Conservation (phyloP, 805 yeast genomes). For the Starmera quercuum region DNA sequence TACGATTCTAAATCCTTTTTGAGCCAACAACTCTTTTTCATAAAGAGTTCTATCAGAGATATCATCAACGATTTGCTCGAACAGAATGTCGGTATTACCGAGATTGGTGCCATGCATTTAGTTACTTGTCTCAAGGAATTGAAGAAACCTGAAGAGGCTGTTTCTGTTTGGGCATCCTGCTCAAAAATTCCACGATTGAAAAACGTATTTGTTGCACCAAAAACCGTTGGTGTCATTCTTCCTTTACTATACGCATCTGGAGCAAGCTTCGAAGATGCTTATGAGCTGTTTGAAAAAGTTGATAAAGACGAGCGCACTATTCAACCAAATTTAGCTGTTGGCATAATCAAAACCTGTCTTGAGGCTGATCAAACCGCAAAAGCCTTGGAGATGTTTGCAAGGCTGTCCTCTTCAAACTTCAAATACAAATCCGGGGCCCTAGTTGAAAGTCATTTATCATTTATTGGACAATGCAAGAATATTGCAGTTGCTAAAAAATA, state of each 20-base stretch:
- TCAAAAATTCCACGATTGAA: constrained; percentile 35
- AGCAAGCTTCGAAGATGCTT: constrained; percentile 54
- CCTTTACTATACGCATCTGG: constrained; percentile 60
- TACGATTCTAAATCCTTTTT: constrained; percentile 51
- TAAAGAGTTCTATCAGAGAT: constrained; percentile 43
- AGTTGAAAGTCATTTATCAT: constrained; percentile 68
- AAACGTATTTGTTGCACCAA: constrained; percentile 47
- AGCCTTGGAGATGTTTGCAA: constrained; percentile 59
- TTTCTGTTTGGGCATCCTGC: constrained; percentile 63
- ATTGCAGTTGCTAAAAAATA: constrained; percentile 64
- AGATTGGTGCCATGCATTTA: constrained; percentile 49
- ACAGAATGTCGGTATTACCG: constrained; percentile 34
- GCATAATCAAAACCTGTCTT: constrained; percentile 70
- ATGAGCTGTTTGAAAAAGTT: constrained; percentile 38
- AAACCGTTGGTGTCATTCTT: constrained; percentile 60
- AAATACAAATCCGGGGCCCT: constrained; percentile 35
- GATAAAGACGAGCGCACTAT: constrained; percentile 21
- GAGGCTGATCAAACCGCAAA: constrained; percentile 55
- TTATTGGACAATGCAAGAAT: constrained; percentile 73
- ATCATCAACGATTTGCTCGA: constrained; percentile 43
- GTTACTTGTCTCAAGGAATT: constrained; percentile 55
- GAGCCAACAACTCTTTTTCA: constrained; percentile 41
- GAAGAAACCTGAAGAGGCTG: constrained; percentile 53
- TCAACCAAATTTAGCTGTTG: constrained; percentile 46
- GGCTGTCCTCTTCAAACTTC: constrained; percentile 46